phyloP scores from a whole-genome alignment of 2,329 filamentous ascomycete species.

The Colletotrichum higginsianum region DNA sequence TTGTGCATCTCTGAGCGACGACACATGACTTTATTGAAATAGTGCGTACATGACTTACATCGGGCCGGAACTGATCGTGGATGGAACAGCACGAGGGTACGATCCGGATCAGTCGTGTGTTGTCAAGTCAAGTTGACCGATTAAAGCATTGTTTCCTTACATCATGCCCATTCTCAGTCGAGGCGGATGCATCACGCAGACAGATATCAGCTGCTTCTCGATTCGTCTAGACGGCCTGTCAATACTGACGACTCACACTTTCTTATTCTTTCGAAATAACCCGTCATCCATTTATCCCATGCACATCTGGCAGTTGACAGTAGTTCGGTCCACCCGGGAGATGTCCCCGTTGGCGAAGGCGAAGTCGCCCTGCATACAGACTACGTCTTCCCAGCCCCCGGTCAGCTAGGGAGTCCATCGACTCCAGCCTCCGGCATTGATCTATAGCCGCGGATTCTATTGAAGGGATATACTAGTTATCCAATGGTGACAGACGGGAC shows the following conservation, averaged over 20 bases:
- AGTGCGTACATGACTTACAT: conserved; percentile 5
- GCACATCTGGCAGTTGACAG: neutral
- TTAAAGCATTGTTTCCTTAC: neutral
- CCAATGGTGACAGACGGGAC: conserved; percentile 4
- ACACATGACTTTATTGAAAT: neutral
- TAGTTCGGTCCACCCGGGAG: neutral
- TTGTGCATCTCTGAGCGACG: neutral
- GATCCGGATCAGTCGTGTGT: neutral
- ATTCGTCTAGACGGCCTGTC: neutral
- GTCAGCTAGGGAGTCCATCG: conserved; percentile 39
- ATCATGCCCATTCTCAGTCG: conserved; percentile 8
- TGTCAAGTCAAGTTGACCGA: neutral
- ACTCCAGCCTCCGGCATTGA: conserved; percentile 35
- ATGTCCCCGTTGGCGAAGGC: neutral
- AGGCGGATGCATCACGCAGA: conserved; percentile 13
- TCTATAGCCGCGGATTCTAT: neutral
- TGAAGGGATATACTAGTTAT: conserved; percentile 26
- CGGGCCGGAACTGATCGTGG: neutral
- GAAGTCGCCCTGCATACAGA: conserved; percentile 7
- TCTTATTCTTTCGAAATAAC: neutral
- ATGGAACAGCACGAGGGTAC: neutral
- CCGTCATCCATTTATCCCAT: conserved; percentile 2
- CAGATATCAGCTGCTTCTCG: neutral
- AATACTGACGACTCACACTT: conserved; percentile 13
- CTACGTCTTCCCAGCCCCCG: conserved; percentile 5